A percentile compares a stretch with the other conserved stretches of the same genome.
Evolutionary conservation across 306 rosid species (phyloP).

Genomic region (Trichosanthes cucumerina): DNA sequence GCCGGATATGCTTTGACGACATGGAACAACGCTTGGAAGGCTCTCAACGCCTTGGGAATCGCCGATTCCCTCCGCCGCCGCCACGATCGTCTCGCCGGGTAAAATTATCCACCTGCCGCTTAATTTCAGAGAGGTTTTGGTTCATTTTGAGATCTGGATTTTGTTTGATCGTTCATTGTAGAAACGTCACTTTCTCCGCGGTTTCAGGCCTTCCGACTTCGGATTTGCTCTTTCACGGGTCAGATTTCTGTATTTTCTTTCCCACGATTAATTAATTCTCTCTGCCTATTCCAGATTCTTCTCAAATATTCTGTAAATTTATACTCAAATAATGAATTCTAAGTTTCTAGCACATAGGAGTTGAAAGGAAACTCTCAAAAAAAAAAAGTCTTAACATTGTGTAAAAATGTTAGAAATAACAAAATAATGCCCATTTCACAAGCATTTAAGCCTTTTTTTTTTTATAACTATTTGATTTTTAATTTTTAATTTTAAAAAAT

Average conservation of each 20-base stretch:
- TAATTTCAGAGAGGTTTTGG: background rate
- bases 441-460: no score
- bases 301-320: no score
- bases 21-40: constrained; percentile 55
- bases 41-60: constrained; percentile 43
- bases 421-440: no score
- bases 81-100: constrained; percentile 31
- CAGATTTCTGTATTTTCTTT: background rate
- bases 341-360: no score
- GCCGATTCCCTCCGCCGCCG: constrained; percentile 32
- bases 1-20: constrained; percentile 33
- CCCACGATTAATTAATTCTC: background rate
- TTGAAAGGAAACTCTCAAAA: no score
- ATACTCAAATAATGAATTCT: no score
- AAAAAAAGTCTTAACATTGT: no score
- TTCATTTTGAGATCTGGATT: background rate
- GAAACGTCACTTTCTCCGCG: constrained; percentile 2
- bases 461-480: no score
- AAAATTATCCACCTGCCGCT: background rate
- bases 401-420: no score
- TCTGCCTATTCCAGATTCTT: no score
- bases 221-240: background rate
- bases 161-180: background rate
- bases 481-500: no score
- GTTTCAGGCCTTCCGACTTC: background rate